Base-by-base conservation (phyloP, 495 filamentous ascomycete species). In the Hypoxylon fuscum region DNA sequence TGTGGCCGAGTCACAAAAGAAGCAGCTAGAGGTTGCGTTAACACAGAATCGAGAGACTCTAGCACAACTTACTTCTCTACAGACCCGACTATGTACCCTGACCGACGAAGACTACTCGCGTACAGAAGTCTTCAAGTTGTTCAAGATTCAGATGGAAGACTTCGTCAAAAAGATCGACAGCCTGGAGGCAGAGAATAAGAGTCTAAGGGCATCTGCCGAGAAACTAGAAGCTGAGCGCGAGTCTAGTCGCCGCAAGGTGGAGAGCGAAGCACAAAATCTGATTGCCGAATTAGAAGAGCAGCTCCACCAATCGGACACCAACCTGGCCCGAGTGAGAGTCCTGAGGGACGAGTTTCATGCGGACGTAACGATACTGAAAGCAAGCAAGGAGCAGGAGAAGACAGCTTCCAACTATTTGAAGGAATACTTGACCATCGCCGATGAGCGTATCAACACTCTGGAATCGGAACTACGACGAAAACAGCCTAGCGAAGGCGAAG, bases 101-200 rank as follows among this genome's bases (percentile, higher is more conserved):
- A 88, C 90, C 0, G 94, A 98, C 66, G 95, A 98, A 49, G 95
- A 98, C 66, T 97, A 96, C 72, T 88, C 91, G 37, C 85, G 90
- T 48, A 96, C 92, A 31, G 91, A 97, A 64, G 81, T 96, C 8
- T 98, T 97, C 81, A 97, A 96, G 72, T 83, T 88, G 58, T 82
- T 97, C 55, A 96, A 92, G 75, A 85, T 84, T 22, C 91, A 96
- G 64, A 89, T 96, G 66, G 93, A 97, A 58, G 96, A 97, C 70
- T 85, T 96, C 14, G 90, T 97, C 50, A 91, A 90, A 68, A 87
- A 92, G 7, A 85, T 97, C 71, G 98, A 98, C 70, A 85, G 96
- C 68, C 76, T 97, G 68, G 93, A 98, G 74, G 92, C 93, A 10
- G 89, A 87, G 12, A 96, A 97, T 69, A 87, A 88, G 41, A 87